Evolutionary conservation across 2,329 filamentous ascomycete species (phyloP), one percentile per base, ranked within the genome.

Genomic region (Neurospora crassa): DNA sequence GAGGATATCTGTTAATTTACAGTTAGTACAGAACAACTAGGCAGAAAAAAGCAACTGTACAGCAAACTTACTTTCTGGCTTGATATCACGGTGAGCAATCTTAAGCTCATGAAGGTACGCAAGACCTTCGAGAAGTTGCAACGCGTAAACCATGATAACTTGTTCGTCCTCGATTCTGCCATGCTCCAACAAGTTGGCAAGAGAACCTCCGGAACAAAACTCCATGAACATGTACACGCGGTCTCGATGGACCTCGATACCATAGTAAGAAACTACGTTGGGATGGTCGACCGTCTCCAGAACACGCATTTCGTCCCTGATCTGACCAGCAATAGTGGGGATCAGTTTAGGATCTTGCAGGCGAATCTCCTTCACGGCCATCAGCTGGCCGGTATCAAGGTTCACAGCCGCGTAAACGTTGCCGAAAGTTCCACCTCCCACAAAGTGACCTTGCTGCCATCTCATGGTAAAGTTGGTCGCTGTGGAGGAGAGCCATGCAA

Each of bases 181-280:
- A 78, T 99, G 95, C 80, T 99, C 96, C 59, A 99, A 85, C 69
- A 99, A 84, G 69, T 89, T 92, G 59, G 96, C 94, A 68, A 99
- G 85, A 18, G 95, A 98, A 24, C 96, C 96, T 69, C 96, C 95
- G 5, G 94, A 96, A 81, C 96, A 99, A 81, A 97, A 98, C 81
- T 99, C 96, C 96, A 99, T 99, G 80, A 99, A 99, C 76, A 99
- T 97, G 81, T 98, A 99, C n/a, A 99, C 96, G 79, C 97, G 96
- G 84, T 99, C 96, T 74, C 96, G 89, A 81, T 99, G 96, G 2
- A 97, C 96, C 81, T 99, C 96, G 78, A 99, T 98, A 72, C 96
- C 96, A 78, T 96, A 96, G 82, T 99, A 99, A 11, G 94, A 95
- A 29, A 99, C 96, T 73, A 99, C 93, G 79, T 99, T 99, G 29